Evolutionary conservation across 192 early-diverging fungal species (phyloP), one percentile per base, ranked within the genome.

Genomic region (Kappamyces sp.): DNA sequence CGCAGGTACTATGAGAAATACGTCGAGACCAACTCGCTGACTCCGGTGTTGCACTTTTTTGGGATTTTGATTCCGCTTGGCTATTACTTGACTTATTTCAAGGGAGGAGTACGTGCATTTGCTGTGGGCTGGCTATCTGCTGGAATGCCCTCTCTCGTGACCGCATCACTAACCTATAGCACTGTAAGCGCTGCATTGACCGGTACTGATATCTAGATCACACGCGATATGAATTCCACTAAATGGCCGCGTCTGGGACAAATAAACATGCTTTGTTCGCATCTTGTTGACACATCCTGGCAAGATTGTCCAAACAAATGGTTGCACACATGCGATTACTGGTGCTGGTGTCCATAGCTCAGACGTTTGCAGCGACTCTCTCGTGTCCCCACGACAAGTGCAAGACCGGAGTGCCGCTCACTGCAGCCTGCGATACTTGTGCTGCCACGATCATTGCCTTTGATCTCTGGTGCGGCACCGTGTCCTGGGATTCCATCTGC

Each of bases 1-100:
- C 22, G 22, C 22, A 22, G 22, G 22, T 79, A 79, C 71, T 69
- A 67, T 58, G 63, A 73, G 49, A 59, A 47, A 7, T 76, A 79
- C 70, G 54, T 72, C 46, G 73, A 68, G 57, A 61, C 63, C 52
- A 65, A 73, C 69, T 69, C 68, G 8, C 60, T 69, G 48, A 60
- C 64, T n/a, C 77, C 77, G 32, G 46, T 79, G 7, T 38, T 71
- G 57, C 77, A 79, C 77, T 79, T 79, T 65, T 52, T 76, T 9
- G 66, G 54, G 14, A 51, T 74, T 33, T 65, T 76, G 71, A 60
- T 79, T 29, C 71, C 72, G 35, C 45, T 62, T 12, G 71, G 77
- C 22, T 78, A 75, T 72, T 71, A 66, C 66, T 39, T 73, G 37
- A 49, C 65, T 2, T 77, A 77, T 69, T 77, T 71, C 61, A 66